phyloP scores from a whole-genome alignment of 495 filamentous ascomycete genomes.

The Penicillium chermesinum region DNA sequence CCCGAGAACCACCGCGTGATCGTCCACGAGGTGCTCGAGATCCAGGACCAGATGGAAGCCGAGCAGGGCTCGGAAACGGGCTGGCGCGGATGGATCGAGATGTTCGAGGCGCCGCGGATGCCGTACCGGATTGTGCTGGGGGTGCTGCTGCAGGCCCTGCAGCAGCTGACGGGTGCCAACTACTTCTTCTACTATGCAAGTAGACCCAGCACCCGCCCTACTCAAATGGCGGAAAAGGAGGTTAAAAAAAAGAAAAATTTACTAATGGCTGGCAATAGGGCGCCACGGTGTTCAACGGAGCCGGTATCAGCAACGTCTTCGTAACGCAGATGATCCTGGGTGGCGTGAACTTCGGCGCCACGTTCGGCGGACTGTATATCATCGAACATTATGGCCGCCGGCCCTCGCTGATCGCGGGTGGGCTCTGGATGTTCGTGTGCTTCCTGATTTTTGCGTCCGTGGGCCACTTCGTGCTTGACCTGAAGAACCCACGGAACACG shows the following conservation, averaged over 20 bases:
- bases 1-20: slow-evolving; percentile 56
- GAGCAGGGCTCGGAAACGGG: slow-evolving; percentile 45
- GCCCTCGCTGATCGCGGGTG: slow-evolving; percentile 58
- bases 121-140: slow-evolving; percentile 62
- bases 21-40: slow-evolving; percentile 60
- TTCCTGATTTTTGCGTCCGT: slow-evolving; percentile 70
- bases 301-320: slow-evolving; percentile 61
- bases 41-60: slow-evolving; percentile 48
- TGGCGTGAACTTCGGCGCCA: slow-evolving; percentile 65
- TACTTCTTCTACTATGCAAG: slow-evolving; percentile 72
- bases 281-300: slow-evolving; percentile 61
- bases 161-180: slow-evolving; percentile 37
- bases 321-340: slow-evolving; percentile 69
- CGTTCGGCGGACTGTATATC: slow-evolving; percentile 63
- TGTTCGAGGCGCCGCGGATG: slow-evolving; percentile 65
- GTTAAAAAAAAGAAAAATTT: slow-evolving; percentile 8
- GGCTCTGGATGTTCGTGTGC: slow-evolving; percentile 63
- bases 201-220: not conserved
- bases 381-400: slow-evolving; percentile 67
- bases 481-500: slow-evolving; percentile 41
- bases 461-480: slow-evolving; percentile 55
- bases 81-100: slow-evolving; percentile 31
- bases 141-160: slow-evolving; percentile 52
- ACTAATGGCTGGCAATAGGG: slow-evolving; percentile 37
- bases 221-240: no score